phyloP scores from a whole-genome alignment of 169 alveolate genomes.

The Amoebophrya sp. region DNA sequence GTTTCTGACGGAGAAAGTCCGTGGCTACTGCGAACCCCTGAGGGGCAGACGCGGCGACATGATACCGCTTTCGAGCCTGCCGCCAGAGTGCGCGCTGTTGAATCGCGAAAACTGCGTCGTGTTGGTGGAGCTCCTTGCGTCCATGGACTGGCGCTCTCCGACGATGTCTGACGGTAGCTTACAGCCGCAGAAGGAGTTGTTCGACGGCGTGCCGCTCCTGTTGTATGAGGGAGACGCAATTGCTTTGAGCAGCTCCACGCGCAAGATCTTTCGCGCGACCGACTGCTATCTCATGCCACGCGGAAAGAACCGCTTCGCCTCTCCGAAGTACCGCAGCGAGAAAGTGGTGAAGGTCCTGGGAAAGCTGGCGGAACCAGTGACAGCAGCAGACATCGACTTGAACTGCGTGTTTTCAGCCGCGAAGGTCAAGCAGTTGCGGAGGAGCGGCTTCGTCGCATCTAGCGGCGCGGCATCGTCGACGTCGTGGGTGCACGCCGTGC shows the following conservation, averaged over 20 bases:
- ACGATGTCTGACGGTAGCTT: neutral
- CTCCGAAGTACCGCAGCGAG: neutral
- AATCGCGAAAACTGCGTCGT: neutral
- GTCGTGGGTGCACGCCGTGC: neutral
- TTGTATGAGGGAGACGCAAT: neutral
- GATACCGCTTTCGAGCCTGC: neutral
- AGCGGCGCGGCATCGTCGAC: neutral
- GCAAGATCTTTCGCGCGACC: neutral
- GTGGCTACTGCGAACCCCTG: neutral
- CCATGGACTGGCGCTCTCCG: too few species aligned
- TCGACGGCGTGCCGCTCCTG: neutral
- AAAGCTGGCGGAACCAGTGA: neutral
- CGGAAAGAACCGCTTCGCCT: neutral
- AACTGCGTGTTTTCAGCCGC: neutral
- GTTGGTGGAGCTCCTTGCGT: neutral
- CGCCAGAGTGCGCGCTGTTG: neutral
- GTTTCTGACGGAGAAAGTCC: neutral
- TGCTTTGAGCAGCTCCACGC: neutral
- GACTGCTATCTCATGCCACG: neutral
- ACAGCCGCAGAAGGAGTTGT: neutral
- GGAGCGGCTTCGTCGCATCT: neutral
- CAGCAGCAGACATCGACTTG: neutral
- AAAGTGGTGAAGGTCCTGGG: neutral
- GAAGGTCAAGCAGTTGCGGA: neutral
- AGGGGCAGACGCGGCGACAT: neutral